Conservation (phyloP, 352 stramenopile species). For the Thalassiosira exigua region DNA sequence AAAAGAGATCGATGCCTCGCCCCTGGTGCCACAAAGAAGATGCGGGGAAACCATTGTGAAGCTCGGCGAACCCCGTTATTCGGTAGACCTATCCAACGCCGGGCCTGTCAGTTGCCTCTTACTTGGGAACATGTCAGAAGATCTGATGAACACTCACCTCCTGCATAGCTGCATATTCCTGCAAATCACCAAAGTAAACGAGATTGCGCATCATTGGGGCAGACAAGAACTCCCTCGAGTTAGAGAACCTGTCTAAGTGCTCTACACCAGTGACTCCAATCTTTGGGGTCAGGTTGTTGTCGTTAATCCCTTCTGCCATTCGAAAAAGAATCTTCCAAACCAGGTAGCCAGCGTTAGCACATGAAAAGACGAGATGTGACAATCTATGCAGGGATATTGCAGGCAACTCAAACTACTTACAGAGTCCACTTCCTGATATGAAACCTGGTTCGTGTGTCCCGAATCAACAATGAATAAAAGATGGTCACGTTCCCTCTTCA, state of each 20-base stretch:
- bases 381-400: neutral
- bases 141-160: neutral
- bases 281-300: constrained; percentile 40
- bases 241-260: constrained; percentile 6
- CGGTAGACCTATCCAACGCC: constrained; percentile 53
- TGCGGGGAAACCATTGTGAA: constrained; percentile 46
- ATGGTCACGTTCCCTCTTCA: constrained; percentile 53
- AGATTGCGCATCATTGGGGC: constrained; percentile 37
- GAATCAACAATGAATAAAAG: constrained; percentile 46
- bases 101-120: no score
- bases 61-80: constrained; percentile 45
- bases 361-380: neutral
- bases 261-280: neutral
- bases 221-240: constrained; percentile 49
- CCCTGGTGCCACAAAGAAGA: constrained; percentile 58
- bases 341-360: no score
- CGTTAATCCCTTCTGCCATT: constrained; percentile 43
- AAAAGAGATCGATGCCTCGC: constrained; percentile 66
- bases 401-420: neutral
- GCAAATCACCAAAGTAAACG: constrained; percentile 66
- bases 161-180: constrained; percentile 55
- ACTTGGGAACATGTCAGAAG: no score
- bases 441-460: constrained; percentile 30
- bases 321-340: constrained; percentile 22
- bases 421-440: constrained; percentile 52